A percentile compares a stretch with the other conserved stretches of the same genome.
Conservation (phyloP, 176 grass and related monocot genomes). For the Hordeum marinum region DNA sequence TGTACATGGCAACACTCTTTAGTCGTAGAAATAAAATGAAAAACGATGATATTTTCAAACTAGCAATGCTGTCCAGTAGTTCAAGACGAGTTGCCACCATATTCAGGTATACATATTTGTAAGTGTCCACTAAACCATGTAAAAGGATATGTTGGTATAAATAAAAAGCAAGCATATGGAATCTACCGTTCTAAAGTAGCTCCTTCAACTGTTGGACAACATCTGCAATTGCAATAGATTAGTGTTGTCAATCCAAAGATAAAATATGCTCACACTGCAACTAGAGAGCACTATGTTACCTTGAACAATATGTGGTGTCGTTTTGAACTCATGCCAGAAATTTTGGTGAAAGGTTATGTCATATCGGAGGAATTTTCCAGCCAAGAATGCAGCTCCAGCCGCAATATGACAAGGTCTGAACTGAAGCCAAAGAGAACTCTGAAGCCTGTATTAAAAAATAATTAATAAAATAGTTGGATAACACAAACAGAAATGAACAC, state of each 20-base stretch:
- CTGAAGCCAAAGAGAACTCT: constrained; percentile 93
- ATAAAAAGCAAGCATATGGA: background rate
- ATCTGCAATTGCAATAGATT: constrained; percentile 52
- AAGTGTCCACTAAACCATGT: constrained; percentile 3
- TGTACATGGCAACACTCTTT: constrained; percentile 3
- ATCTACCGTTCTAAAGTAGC: constrained; percentile 38
- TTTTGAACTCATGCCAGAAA: constrained; percentile 83
- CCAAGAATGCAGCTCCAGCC: constrained; percentile 82
- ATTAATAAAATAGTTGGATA: background rate
- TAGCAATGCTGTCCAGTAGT: background rate
- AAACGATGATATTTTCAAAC: background rate
- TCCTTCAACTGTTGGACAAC: constrained; percentile 84
- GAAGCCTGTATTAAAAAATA: constrained; percentile 47
- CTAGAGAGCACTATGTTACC: constrained; percentile 43
- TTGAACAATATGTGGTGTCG: constrained; percentile 67
- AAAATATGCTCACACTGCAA: background rate
- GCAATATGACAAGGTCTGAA: constrained; percentile 88
- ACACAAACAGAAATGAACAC: constrained; percentile 1
- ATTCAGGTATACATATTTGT: constrained; percentile 9
- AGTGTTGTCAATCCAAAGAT: background rate
- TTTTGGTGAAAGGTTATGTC: constrained; percentile 52
- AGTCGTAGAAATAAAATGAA: background rate
- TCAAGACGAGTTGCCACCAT: background rate
- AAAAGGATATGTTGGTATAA: background rate
- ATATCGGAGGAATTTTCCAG: constrained; percentile 54